A percentile compares a stretch with the other conserved stretches of the same genome.
phyloP scores from a whole-genome alignment of 805 yeast species.

The Clavispora santaluciae region DNA sequence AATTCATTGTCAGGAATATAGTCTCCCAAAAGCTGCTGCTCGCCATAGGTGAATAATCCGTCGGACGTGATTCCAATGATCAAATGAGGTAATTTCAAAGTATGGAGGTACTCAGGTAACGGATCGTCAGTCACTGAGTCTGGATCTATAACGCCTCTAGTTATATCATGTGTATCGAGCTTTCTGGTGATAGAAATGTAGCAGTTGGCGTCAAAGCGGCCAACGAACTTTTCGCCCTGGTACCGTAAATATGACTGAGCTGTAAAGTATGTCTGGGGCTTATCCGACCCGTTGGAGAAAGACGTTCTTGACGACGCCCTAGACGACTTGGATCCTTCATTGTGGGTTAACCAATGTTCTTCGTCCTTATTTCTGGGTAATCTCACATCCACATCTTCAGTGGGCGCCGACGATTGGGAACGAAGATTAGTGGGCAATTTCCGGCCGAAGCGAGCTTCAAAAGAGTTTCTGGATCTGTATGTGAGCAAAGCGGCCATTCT shows the following conservation, averaged over 20 bases:
- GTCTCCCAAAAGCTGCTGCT: constrained; percentile 79
- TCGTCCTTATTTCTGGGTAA: constrained; percentile 50
- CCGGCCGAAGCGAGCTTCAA: constrained; percentile 90
- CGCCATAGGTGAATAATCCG: constrained; percentile 87
- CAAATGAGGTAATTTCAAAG: constrained; percentile 69
- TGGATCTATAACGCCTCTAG: constrained; percentile 60
- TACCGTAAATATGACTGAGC: constrained; percentile 94
- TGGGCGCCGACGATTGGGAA: constrained; percentile 1
- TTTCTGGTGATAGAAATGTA: constrained; percentile 91
- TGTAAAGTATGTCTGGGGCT: constrained; percentile 68
- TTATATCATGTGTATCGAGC: constrained; percentile 90
- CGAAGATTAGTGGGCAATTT: constrained; percentile 30
- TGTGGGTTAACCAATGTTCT: constrained; percentile 80
- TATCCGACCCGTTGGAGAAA: constrained; percentile 11
- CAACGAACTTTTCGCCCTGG: constrained; percentile 87
- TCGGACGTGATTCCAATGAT: constrained; percentile 89
- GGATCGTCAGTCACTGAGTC: constrained; percentile 29
- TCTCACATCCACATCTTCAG: constrained; percentile 22
- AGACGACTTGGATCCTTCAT: constrained; percentile 62
- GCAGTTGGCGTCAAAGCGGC: constrained; percentile 93
- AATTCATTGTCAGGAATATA: constrained; percentile 65
- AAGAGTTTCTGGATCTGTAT: constrained; percentile 86
- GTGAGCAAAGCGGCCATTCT: constrained; percentile 95
- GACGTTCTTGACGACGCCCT: constrained; percentile 4
- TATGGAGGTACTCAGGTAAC: constrained; percentile 48